Base-by-base conservation (phyloP, 2,329 filamentous ascomycete genomes). In the Fusarium sp. region DNA sequence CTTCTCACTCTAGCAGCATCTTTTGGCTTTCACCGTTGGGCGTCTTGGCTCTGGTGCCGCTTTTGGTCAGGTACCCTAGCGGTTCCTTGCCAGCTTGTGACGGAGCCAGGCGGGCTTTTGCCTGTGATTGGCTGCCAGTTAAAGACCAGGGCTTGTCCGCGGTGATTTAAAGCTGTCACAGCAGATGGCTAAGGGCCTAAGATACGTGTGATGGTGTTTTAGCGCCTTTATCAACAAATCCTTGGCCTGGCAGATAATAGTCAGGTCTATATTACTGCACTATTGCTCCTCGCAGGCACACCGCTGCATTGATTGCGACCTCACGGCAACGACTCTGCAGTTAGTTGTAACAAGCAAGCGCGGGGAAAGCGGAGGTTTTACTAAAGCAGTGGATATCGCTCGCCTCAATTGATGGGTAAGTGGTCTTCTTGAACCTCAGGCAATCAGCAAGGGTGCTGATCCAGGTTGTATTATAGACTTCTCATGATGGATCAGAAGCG, bases 131-230 rank as follows among this genome's bases (percentile, higher is more conserved):
- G 72, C 28, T 57, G 43, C 38, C 40, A 40, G 42, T 24, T 44
- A 8, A 47, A 54, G 58, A 66, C 60, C 53, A 56, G 68, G 63
- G 46, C 31, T 57, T 51, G 51, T 62, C 47, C 58, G 62, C 57
- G 51, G 72, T 63, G 58, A 73, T 69, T 57, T 58, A 71, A 65
- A 73, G 44, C 55, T 50, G 54, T 74, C 72, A 74, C 72, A 71
- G 60, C 49, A 62, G 63, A 54, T 61, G 46, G 43, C 39, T 57
- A 52, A 69, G 38, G 53, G 36, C 46, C 44, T 26, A 45, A 70
- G 56, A 52, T 51, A 58, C 57, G 55, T 54, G 53, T 68, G 68
- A 72, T 60, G 59, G 62, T 31, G 45, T 43, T 56, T 71, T 73
- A 71, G 72, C 61, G 65, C 58, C 57, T 60, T 69, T 60, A 57